Evolutionary conservation across 1,284 basidiomycete genomes (phyloP).

Genomic region (Pascua guehoae): DNA sequence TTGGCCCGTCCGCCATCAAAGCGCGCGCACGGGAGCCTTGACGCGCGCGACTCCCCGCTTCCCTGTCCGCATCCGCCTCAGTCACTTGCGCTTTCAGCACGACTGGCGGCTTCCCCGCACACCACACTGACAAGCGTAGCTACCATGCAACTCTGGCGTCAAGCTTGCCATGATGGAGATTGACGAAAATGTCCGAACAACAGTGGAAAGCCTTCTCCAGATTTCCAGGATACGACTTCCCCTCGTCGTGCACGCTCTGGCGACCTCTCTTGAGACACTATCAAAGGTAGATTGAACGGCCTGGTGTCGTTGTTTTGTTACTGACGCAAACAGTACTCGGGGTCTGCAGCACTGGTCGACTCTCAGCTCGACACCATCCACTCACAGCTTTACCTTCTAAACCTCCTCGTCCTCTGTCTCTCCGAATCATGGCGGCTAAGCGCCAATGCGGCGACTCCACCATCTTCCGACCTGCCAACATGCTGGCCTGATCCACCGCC

Average conservation of each 20-base stretch:
- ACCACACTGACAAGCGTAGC: constrained; percentile 51
- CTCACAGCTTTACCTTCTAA: constrained; percentile 83
- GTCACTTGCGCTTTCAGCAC: too few relatives aligned
- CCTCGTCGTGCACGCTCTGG: constrained; percentile 72
- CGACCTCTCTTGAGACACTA: constrained; percentile 69
- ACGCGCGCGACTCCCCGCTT: too few relatives aligned
- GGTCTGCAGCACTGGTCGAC: constrained; percentile 38
- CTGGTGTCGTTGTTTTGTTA: constrained; percentile 42
- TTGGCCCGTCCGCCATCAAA: too few relatives aligned
- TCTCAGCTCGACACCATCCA: constrained; percentile 71
- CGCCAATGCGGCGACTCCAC: constrained; percentile 15
- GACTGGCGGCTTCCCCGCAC: too few relatives aligned
- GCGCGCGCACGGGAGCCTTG: too few relatives aligned
- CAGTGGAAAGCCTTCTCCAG: constrained; percentile 72
- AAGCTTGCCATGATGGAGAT: constrained; percentile 68
- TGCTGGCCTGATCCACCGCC: constrained; percentile 67
- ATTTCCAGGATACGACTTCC: constrained; percentile 70
- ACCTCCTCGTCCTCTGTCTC: constrained; percentile 72
- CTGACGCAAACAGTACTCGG: constrained; percentile 40
- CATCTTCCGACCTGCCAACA: constrained; percentile 30
- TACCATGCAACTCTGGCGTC: constrained; percentile 78
- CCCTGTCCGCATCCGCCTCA: too few relatives aligned
- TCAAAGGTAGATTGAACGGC: constrained; percentile 59
- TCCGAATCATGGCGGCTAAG: constrained; percentile 66
- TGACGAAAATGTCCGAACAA: constrained; percentile 67